A percentile compares a stretch with the other conserved stretches of the same genome.
Evolutionary conservation across 768 basidiomycete species (phyloP).

Genomic region (Podaxis sp.): DNA sequence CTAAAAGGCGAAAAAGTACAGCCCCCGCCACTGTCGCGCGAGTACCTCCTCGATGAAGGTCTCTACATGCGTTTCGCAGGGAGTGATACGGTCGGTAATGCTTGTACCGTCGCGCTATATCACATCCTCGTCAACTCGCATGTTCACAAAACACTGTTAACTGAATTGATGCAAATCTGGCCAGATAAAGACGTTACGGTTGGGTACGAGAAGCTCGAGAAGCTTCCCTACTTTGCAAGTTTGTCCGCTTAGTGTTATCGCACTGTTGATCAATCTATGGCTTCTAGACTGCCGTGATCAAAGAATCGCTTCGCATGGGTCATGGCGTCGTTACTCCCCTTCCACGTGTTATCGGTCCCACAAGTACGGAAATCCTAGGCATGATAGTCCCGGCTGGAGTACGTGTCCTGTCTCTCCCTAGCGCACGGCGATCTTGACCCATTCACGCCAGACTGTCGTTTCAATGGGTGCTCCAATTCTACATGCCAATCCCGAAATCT

Average conservation of each 20-base stretch:
- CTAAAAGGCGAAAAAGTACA: slow-evolving; percentile 20
- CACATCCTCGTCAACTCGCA: slow-evolving; percentile 29
- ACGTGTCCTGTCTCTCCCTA: slow-evolving; percentile 5
- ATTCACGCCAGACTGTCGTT: slow-evolving; percentile 31
- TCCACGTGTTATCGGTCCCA: slow-evolving; percentile 33
- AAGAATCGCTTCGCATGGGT: slow-evolving; percentile 40
- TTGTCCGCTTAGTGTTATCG: not conserved
- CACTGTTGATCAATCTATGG: not conserved
- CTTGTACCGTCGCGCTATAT: slow-evolving; percentile 32
- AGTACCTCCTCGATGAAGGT: slow-evolving; percentile 33
- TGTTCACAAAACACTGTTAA: slow-evolving; percentile 24
- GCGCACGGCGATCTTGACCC: not conserved
- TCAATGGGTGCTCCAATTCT: slow-evolving; percentile 35
- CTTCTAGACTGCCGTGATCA: slow-evolving; percentile 40
- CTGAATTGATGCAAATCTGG: slow-evolving; percentile 34
- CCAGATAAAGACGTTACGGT: slow-evolving; percentile 29
- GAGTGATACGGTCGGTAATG: slow-evolving; percentile 39
- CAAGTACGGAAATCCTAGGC: slow-evolving; percentile 32
- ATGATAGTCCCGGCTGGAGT: slow-evolving; percentile 33
- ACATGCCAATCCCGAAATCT: slow-evolving; percentile 35
- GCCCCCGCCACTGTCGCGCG: slow-evolving; percentile 25
- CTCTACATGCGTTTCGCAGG: slow-evolving; percentile 36
- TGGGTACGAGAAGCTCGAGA: slow-evolving; percentile 34
- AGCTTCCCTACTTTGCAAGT: slow-evolving; percentile 40
- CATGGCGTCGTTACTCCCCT: slow-evolving; percentile 34